Base-by-base conservation (phyloP, 1,284 basidiomycete species). In the Fomes fomentarius region DNA sequence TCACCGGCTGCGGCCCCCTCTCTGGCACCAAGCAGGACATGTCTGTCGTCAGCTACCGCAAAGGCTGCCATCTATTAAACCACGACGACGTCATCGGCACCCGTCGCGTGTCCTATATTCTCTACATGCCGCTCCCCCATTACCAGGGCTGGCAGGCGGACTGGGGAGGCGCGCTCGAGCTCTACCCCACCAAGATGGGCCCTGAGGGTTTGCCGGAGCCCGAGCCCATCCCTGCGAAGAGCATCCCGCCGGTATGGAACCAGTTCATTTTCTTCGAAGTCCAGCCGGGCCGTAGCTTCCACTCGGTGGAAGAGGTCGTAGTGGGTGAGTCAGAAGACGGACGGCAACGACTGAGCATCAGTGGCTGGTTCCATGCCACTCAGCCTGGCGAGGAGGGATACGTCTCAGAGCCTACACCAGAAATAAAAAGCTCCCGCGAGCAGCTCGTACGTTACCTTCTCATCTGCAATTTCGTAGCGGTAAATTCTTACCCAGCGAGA, bases 71-170 rank as follows among this genome's bases (percentile, higher is more conserved):
- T 72, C 82, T 99, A 7, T 87, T 99, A 65, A 93, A 96, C 69
- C 95, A 98, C 77, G 96, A 98, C 84, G 96, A 99, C 73, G 96
- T 97, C 35, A 99, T 99, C 70, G 95, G 95, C 50, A 87, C 94
- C 3, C 91, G 96, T 33, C 85, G 95, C 47, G 91, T 98, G 50
- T 97, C 94, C 1, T 99, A 96, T 76, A 98, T 99, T 71, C 88
- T 98, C 47, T 99, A 99, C 75, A 91, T 98, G 76, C 95, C 96
- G 22, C 85, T 96, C 59, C 94, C 93, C 1, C 76, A 84, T 62
- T 81, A 81, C 60, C 78, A 88, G 50, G 64, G 64, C 24, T 89
- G 87, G 87, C 82, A 90, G 69, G 81, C 81, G 45, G 85, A 91
- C 60, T 98, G 91, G 88, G 96, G 96, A 37, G 96, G 96, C 22